phyloP scores from a whole-genome alignment of 2,329 filamentous ascomycete genomes.

The Hypoxylon sp. region DNA sequence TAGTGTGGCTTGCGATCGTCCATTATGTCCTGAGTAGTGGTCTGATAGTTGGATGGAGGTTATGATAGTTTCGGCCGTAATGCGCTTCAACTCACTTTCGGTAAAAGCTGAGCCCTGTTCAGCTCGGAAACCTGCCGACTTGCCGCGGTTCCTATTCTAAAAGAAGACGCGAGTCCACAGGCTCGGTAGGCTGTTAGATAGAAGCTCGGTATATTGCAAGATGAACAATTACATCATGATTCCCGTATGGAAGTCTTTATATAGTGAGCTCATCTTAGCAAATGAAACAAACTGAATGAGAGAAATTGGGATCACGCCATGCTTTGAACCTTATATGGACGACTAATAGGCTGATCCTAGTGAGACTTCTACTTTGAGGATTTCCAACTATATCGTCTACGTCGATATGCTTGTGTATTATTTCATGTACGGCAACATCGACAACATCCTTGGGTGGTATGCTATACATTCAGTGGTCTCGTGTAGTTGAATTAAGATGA shows the following conservation, averaged over 20 bases:
- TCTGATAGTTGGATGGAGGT: slow-evolving; percentile 6
- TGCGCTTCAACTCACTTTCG: slow-evolving; percentile 1
- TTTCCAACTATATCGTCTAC: neutral
- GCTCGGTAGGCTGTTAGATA: neutral
- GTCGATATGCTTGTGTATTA: neutral
- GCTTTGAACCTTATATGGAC: neutral
- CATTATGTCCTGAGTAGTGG: neutral
- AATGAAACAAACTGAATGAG: neutral
- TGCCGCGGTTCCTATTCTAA: neutral
- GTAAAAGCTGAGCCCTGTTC: slow-evolving; percentile 17
- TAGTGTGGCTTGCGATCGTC: slow-evolving; percentile 3
- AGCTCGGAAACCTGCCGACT: slow-evolving; percentile 15
- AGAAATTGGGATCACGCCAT: neutral
- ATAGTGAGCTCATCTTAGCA: neutral
- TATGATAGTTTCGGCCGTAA: slow-evolving; percentile 19
- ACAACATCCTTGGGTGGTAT: neutral
- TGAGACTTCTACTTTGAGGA: neutral
- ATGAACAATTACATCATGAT: neutral
- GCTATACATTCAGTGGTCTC: neutral
- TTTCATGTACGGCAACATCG: neutral
- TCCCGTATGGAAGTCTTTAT: neutral
- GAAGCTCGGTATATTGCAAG: neutral
- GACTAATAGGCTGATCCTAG: neutral
- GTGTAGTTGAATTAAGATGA: neutral
- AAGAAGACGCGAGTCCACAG: neutral